A percentile compares a stretch with the other conserved stretches of the same genome.
phyloP scores from a whole-genome alignment of 2,329 filamentous ascomycete genomes.

The Penicillium sp. region DNA sequence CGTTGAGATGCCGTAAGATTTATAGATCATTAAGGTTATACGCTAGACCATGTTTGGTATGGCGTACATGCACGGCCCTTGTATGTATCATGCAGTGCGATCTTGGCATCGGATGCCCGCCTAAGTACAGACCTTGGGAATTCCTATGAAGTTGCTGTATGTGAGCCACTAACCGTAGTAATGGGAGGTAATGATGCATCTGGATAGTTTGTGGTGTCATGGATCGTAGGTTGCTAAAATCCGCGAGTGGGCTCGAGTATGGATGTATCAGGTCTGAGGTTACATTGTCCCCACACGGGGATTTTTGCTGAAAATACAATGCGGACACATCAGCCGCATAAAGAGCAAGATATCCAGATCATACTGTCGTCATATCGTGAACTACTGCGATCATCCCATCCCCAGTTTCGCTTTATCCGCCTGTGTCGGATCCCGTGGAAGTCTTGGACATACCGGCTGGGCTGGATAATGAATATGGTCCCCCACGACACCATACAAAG shows the following conservation, averaged over 20 bases:
- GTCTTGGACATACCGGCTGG: background rate
- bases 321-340: background rate
- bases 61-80: background rate
- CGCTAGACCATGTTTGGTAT: background rate
- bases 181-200: too few relatives aligned
- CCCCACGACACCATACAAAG: background rate
- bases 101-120: background rate
- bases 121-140: too few relatives aligned
- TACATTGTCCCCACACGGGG: background rate
- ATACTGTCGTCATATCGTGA: background rate
- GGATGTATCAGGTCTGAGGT: too few relatives aligned
- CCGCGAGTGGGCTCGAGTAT: too few relatives aligned
- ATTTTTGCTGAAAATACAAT: background rate
- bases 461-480: background rate
- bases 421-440: background rate
- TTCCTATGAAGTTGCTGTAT: too few relatives aligned
- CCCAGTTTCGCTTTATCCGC: background rate
- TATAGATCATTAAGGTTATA: conserved; percentile 2
- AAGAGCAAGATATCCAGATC: background rate
- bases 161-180: too few relatives aligned
- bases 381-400: background rate
- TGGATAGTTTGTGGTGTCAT: too few relatives aligned
- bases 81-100: background rate
- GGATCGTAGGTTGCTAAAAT: too few relatives aligned
- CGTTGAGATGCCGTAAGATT: background rate